Conservation (phyloP, 192 early-diverging fungal species). For the Chytriomyces sp. region DNA sequence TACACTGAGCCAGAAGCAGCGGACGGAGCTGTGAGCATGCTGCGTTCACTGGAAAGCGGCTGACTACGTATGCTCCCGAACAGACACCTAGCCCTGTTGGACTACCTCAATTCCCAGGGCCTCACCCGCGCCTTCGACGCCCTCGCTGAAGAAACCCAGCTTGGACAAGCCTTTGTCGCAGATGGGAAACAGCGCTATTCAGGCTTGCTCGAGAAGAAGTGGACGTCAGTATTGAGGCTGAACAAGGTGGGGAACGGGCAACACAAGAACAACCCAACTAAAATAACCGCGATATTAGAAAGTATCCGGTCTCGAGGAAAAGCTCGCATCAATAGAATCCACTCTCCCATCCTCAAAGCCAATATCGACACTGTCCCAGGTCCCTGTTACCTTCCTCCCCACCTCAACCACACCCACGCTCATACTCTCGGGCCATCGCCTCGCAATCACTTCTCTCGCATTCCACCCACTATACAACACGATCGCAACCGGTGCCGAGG, state of each 20-base stretch:
- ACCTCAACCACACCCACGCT: constrained; percentile 23
- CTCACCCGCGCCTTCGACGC: constrained; percentile 68
- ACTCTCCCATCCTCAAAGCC: constrained; percentile 41
- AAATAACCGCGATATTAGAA: too few relatives aligned
- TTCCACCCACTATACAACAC: constrained; percentile 87
- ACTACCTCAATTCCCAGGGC: constrained; percentile 82
- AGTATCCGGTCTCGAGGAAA: constrained; percentile 91
- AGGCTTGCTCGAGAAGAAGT: constrained; percentile 87
- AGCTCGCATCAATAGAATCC: constrained; percentile 63
- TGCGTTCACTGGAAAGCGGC: background rate
- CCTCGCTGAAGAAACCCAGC: constrained; percentile 70
- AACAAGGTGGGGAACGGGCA: constrained; percentile 74
- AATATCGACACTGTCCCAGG: too few relatives aligned
- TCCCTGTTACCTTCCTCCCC: constrained; percentile 21
- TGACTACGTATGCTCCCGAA: background rate
- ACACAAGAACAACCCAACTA: too few relatives aligned
- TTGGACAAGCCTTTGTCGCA: constrained; percentile 58
- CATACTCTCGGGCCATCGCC: constrained; percentile 75
- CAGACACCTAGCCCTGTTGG: constrained; percentile 71
- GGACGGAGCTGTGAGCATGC: constrained; percentile 11
- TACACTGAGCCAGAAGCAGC: constrained; percentile 18
- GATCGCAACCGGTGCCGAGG: constrained; percentile 87
- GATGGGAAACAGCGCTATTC: constrained; percentile 80
- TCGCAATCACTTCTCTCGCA: constrained; percentile 75
- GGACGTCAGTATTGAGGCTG: constrained; percentile 91